Evolutionary conservation across 2,329 filamentous ascomycete genomes (phyloP).

Genomic region (Pezicula neosporulosa): DNA sequence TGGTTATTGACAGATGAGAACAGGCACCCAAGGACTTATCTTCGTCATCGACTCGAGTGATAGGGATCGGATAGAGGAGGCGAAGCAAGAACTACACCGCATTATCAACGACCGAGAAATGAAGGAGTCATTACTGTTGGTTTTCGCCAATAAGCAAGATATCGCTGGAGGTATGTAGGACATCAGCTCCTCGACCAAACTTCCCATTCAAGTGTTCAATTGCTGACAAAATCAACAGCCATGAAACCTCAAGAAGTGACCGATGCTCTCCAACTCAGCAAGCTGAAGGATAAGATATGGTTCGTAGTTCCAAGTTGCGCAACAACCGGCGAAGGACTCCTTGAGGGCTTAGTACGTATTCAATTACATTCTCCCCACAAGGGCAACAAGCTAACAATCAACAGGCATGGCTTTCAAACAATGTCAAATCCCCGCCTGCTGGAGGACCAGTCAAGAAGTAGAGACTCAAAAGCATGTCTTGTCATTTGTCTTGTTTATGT

Average conservation of each 20-base stretch:
- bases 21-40: conserved; percentile 94
- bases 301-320: conserved; percentile 82
- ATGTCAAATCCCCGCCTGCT: conserved; percentile 63
- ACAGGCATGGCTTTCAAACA: conserved; percentile 75
- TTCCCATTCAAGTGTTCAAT: not conserved
- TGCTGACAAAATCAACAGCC: conserved; percentile 42
- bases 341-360: conserved; percentile 66
- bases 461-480: not conserved
- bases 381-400: not conserved
- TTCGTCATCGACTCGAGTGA: conserved; percentile 98
- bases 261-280: conserved; percentile 69
- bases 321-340: conserved; percentile 75
- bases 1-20: conserved; percentile 43
- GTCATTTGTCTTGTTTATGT: not conserved
- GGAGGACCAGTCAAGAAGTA: conserved; percentile 21
- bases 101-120: conserved; percentile 98
- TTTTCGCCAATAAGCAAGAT: conserved; percentile 99
- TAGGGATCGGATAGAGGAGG: conserved; percentile 86
- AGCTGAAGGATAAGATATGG: conserved; percentile 81
- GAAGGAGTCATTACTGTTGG: conserved; percentile 88
- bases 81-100: conserved; percentile 87
- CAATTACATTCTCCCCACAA: conserved; percentile 6
- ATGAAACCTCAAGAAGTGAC: conserved; percentile 80
- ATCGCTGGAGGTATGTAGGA: conserved; percentile 65
- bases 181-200: no score